phyloP scores from a whole-genome alignment of 768 basidiomycete genomes.

The Ramaria sp. region DNA sequence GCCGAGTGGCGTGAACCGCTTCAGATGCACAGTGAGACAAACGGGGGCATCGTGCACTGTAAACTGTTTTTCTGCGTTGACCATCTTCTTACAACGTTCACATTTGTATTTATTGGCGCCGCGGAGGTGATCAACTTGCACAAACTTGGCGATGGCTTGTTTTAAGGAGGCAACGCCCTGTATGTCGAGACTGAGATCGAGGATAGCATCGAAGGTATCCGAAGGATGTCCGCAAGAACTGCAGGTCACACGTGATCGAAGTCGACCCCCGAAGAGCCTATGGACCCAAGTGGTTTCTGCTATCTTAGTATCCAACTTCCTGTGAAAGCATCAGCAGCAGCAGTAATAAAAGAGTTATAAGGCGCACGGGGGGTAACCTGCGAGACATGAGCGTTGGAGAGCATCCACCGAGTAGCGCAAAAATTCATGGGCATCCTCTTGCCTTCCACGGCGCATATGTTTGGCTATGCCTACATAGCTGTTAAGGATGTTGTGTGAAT shows the following conservation, averaged over 20 bases:
- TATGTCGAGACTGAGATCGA: constrained; percentile 92
- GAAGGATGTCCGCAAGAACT: constrained; percentile 72
- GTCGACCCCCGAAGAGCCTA: constrained; percentile 83
- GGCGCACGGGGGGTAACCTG: constrained; percentile 59
- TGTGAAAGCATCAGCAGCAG: constrained; percentile 17
- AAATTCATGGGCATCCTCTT: constrained; percentile 98
- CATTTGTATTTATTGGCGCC: constrained; percentile 97
- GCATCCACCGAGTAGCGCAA: constrained; percentile 89
- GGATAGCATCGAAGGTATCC: constrained; percentile 92
- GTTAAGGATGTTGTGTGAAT: constrained; percentile 9
- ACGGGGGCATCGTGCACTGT: constrained; percentile 80
- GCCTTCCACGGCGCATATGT: constrained; percentile 80
- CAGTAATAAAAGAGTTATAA: neutral
- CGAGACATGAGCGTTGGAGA: constrained; percentile 75
- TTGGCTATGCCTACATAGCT: constrained; percentile 70
- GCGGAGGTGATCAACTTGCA: constrained; percentile 69
- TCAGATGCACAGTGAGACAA: constrained; percentile 87
- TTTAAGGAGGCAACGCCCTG: constrained; percentile 47
- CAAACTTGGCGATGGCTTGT: constrained; percentile 72
- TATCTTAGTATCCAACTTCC: constrained; percentile 59
- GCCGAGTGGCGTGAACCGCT: constrained; percentile 87
- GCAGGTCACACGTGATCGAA: constrained; percentile 89
- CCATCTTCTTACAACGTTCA: constrained; percentile 92
- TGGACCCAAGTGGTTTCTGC: constrained; percentile 91
- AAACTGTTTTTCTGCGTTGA: constrained; percentile 85